Evolutionary conservation across 2,329 filamentous ascomycete species (phyloP).

Genomic region (Xylariales sp.): DNA sequence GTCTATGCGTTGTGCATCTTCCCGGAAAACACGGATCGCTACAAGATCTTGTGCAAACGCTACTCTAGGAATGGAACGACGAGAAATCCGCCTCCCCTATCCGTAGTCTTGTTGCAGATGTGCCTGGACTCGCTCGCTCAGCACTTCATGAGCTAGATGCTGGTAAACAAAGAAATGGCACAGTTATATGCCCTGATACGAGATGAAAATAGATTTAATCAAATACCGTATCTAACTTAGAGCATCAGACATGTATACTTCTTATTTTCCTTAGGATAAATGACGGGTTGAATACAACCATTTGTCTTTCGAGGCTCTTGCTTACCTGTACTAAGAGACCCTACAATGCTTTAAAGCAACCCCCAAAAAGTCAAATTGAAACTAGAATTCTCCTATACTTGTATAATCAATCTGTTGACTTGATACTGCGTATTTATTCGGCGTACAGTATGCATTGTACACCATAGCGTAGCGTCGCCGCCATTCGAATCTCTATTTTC

Average conservation of each 20-base stretch:
- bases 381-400: neutral
- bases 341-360: neutral
- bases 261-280: neutral
- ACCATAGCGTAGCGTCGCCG: neutral
- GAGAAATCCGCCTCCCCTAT: neutral
- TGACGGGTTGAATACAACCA: neutral
- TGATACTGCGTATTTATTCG: neutral
- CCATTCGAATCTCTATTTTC: neutral
- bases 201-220: neutral
- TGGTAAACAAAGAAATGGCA: neutral
- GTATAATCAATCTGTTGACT: neutral
- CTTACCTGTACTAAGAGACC: neutral
- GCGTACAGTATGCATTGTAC: neutral
- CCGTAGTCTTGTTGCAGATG: no score
- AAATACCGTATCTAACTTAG: neutral
- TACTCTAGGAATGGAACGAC: neutral
- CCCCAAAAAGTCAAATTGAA: neutral
- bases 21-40: no score
- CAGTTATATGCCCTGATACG: neutral
- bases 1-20: neutral
- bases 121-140: neutral
- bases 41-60: neutral
- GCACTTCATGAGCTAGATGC: neutral
- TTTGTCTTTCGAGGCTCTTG: neutral
- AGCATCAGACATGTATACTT: neutral